Conservation (phyloP, 1,284 basidiomycete genomes). For the Marasmius fiardii region DNA sequence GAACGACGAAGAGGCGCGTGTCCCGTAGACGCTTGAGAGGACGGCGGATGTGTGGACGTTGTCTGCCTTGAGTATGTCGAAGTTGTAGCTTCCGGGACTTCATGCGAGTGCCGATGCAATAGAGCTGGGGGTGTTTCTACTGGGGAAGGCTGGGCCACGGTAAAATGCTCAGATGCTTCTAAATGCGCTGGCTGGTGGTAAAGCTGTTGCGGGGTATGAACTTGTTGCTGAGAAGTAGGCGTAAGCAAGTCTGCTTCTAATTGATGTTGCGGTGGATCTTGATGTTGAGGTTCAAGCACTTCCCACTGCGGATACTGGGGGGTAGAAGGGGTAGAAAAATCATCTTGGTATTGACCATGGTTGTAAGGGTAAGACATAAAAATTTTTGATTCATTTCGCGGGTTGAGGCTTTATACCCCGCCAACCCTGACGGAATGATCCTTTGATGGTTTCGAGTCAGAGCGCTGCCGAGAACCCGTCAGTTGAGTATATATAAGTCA, state of each 20-base stretch:
- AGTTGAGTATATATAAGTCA: background rate
- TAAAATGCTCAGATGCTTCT: background rate
- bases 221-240: background rate
- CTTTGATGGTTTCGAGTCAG: background rate
- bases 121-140: background rate
- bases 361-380: constrained; percentile 1
- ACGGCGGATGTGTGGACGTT: background rate
- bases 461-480: background rate
- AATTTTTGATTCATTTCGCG: background rate
- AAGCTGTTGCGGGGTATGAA: background rate
- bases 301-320: constrained; percentile 3
- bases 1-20: constrained; percentile 1
- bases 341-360: background rate
- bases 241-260: background rate
- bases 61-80: background rate
- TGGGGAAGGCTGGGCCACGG: background rate
- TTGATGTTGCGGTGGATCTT: background rate
- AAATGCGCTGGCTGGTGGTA: background rate
- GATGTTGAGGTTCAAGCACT: background rate
- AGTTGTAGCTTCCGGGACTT: background rate
- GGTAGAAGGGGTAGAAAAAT: constrained; percentile 3
- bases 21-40: background rate
- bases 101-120: background rate
- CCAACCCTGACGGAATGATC: background rate
- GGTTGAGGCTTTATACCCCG: background rate